Conservation (phyloP, 352 stramenopile genomes). For the Globisporangium viniferum region DNA sequence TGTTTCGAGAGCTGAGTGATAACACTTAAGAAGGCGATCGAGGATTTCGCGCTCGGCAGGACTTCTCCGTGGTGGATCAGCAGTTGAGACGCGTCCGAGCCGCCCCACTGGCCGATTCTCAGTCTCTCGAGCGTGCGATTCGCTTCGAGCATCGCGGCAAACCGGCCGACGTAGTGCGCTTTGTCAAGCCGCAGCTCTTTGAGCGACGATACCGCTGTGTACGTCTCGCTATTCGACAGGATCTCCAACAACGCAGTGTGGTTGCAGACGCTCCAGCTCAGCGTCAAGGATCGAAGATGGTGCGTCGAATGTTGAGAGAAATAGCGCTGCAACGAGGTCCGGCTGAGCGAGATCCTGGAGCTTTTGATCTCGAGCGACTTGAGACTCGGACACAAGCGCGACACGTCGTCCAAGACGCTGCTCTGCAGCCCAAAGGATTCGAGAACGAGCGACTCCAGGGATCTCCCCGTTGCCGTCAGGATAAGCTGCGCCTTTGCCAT, state of each 20-base stretch:
- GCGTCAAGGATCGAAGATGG: conserved; percentile 4
- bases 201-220: neutral
- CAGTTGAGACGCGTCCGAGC: neutral
- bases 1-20: neutral
- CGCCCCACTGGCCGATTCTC: neutral
- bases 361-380: conserved; percentile 9
- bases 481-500: neutral
- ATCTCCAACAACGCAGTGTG: conserved; percentile 3
- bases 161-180: neutral
- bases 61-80: neutral
- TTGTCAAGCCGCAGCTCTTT: neutral
- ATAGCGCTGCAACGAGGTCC: neutral
- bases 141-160: neutral
- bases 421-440: neutral
- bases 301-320: conserved; percentile 3
- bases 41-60: neutral
- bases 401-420: conserved; percentile 3
- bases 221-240: neutral
- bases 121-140: neutral
- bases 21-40: neutral
- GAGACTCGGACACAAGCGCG: conserved; percentile 1
- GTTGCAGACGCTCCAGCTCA: conserved; percentile 8
- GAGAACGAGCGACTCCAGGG: conserved; percentile 5
- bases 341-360: conserved; percentile 1
- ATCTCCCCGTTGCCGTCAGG: neutral